Evolutionary conservation across 148 eudicot genomes (phyloP).

Genomic region (Nepenthes mirabilis): DNA sequence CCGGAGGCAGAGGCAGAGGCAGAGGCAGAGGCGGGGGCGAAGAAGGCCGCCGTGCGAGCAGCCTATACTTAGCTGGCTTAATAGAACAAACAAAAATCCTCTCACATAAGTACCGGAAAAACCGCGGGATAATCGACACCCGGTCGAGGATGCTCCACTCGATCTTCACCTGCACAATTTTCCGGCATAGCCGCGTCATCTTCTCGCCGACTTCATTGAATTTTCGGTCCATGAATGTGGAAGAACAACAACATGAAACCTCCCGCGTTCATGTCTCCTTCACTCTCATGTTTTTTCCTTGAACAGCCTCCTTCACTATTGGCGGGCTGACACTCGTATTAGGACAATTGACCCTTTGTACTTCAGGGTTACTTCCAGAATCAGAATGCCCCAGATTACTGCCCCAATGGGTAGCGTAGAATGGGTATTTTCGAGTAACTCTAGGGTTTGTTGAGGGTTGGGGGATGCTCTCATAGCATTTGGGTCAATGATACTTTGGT

Average conservation of each 20-base stretch:
- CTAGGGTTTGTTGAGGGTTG: no score
- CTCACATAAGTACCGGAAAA: slow-evolving; percentile 50
- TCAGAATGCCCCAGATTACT: neutral
- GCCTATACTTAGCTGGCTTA: slow-evolving; percentile 21
- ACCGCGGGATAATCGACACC: slow-evolving; percentile 24
- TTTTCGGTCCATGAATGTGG: slow-evolving; percentile 14
- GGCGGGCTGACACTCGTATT: neutral
- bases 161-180: slow-evolving; percentile 31
- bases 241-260: neutral
- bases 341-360: neutral
- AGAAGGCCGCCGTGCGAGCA: slow-evolving; percentile 14
- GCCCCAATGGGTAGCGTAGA: no score
- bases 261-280: no score
- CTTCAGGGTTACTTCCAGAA: neutral
- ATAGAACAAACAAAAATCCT: slow-evolving; percentile 39
- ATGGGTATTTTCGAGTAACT: no score
- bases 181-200: slow-evolving; percentile 59
- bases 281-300: no score
- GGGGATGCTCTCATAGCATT: no score
- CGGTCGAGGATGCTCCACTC: slow-evolving; percentile 24
- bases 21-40: slow-evolving; percentile 1
- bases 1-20: neutral
- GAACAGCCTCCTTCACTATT: neutral
- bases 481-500: no score
- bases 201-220: slow-evolving; percentile 34